Evolutionary conservation across 2,329 filamentous ascomycete genomes (phyloP).

Genomic region (Aspergillus persii): DNA sequence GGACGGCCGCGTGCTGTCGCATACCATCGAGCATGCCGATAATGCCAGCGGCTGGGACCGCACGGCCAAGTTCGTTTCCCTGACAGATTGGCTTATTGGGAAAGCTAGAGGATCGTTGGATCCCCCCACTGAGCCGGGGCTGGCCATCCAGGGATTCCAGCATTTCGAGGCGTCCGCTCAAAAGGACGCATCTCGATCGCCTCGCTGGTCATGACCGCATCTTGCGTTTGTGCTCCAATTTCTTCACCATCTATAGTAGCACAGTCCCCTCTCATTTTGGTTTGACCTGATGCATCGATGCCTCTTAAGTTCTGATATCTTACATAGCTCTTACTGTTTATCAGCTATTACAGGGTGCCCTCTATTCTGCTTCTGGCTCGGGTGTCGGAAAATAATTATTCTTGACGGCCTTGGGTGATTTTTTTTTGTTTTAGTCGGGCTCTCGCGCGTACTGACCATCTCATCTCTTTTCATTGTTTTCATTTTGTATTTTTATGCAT

Average conservation of each 20-base stretch:
- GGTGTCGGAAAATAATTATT: not conserved
- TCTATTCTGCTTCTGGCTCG: no score
- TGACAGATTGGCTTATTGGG: constrained; percentile 93
- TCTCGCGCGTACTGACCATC: constrained; percentile 4
- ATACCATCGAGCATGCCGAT: constrained; percentile 92
- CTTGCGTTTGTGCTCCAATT: not conserved
- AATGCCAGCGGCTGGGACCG: constrained; percentile 79
- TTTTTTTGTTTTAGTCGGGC: not conserved
- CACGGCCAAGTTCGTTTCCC: constrained; percentile 78
- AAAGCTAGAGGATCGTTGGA: constrained; percentile 59
- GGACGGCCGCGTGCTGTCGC: constrained; percentile 76
- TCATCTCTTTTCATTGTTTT: constrained; percentile 15
- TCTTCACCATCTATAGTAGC: not conserved
- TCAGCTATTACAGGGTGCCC: not conserved
- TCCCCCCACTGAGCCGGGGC: constrained; percentile 24
- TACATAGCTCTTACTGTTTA: not conserved
- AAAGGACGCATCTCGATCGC: not conserved
- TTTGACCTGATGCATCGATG: not conserved
- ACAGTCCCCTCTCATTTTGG: not conserved
- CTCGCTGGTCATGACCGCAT: not conserved
- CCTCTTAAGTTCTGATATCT: not conserved
- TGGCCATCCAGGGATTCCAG: constrained; percentile 28
- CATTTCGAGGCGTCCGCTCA: not conserved
- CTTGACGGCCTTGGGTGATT: not conserved
- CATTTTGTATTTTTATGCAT: constrained; percentile 1